Base-by-base conservation (phyloP, 306 rosid genomes). In the Macrotyloma uniflorum region DNA sequence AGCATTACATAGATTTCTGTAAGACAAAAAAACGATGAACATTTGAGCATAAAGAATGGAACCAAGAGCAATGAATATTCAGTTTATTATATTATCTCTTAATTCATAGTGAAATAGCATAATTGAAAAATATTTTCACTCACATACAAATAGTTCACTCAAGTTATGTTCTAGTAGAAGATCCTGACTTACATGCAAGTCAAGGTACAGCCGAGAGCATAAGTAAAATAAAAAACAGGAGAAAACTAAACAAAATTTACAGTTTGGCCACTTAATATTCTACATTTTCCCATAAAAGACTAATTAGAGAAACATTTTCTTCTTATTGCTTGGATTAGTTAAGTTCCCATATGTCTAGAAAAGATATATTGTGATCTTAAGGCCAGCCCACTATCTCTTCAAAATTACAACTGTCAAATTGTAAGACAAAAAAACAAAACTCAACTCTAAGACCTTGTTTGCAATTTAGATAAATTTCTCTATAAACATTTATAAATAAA, bases 11-110 rank as follows among this genome's bases (percentile, higher is more conserved):
- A 28, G 72, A 75, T 4, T 49, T 53, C 53, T 4, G 40, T 6
- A 36, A 19, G 59, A 59, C 47, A 53, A 26, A 42, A 38, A 57
- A 28, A 45, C 6, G 13, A 18, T 43, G 36, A 68, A 50, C 28
- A 30, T 30, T 61, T 63, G 38, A 67, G 14, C 45, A 36, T 24
- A 20, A 43, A 45, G 5, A 80, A 76, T 2, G 49, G 43, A 51
- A 75, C 14, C 49, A 75, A 80, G 59, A 42, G 46, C 40, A 47
- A 59, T 50, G 49, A 57, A 24, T 59, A 50, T 36, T 24, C 33
- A 51, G 43, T 51, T 65, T 16, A 65, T 65, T 35, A 35, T 33
- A 11, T 8, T 35, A 16, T 51, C 16, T 51, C 15, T 45, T 33
- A 47, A 45, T 46, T 58, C 15, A 11, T 45, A 22, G 19, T 46